Base-by-base conservation (phyloP, 345 rosid species). In the Ceriops tagal region DNA sequence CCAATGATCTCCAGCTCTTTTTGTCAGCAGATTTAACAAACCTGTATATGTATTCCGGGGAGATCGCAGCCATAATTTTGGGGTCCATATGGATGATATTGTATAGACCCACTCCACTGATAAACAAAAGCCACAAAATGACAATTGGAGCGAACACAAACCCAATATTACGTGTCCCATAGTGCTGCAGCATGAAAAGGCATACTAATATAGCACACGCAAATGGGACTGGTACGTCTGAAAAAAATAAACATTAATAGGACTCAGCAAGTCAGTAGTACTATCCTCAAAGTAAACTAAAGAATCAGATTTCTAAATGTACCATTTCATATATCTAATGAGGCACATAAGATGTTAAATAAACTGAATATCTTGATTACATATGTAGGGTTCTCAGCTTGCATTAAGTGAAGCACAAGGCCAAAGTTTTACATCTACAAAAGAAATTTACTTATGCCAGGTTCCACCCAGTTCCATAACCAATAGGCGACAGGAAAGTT, bases 181-280 rank as follows among this genome's bases (percentile, higher is more conserved):
- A 78, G 69, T 74, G 84, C 79, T 88, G 92, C 73, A 88, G 77
- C n/a, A 58, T 76, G 83, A 88, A 88, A 51, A 88, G 84, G 75
- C 82, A 71, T 35, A 82, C 79, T 78, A 84, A 68, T 55, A 88
- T 79, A 24, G 72, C 82, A 72, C 90, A 88, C 4, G 92, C 90
- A 31, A 52, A 66, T 53, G 90, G 87, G 68, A 84, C 81, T 1
- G 86, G 67, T 59, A 85, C 74, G 76, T 87, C 92, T 87, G 88
- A 58, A 66, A 64, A 58, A 67, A 43, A 16, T 8, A 59, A 65
- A 53, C 65, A 39, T 5, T 39, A 3, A 39, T 11, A 8, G 46
- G 46, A 9, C 3, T 39, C 46, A 39, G 13, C 46, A 39, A 9
- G 46, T 39, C 46, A 39, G 46, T 10, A 39, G 11, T 39, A 2